These are phyloP conservation scores for Santalum album DNA, from an alignment of 164 flowering plant genomes.

Conservation along the genomic window DNA sequence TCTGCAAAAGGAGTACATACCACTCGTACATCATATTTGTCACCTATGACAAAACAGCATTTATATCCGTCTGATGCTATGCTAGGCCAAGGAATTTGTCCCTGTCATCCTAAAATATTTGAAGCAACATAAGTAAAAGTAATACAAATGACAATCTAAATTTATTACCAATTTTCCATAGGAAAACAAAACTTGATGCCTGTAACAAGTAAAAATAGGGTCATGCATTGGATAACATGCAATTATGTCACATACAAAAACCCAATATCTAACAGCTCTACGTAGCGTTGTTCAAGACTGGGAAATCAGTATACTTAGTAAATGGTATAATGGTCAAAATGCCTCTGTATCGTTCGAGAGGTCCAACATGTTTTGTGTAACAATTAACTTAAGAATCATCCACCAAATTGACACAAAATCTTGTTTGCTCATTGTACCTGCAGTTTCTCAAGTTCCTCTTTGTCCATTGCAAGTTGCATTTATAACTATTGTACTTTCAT, in stretches of 20 bases:
- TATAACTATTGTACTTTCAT: conserved; percentile 85
- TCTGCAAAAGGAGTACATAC: conserved; percentile 32
- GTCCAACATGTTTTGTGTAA: too few species aligned
- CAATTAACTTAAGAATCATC: too few species aligned
- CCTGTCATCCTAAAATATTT: conserved; percentile 65
- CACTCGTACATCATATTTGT: conserved; percentile 87
- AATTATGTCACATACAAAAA: too few species aligned
- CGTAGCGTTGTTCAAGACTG: too few species aligned
- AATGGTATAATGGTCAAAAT: too few species aligned
- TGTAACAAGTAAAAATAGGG: not conserved
- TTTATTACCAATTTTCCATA: not conserved
- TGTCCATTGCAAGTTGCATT: conserved; percentile 87
- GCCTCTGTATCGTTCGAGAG: too few species aligned
- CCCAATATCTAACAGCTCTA: too few species aligned
- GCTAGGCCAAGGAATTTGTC: conserved; percentile 79
- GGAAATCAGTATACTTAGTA: too few species aligned
- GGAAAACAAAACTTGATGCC: not conserved
- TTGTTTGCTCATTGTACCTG: conserved; percentile 33
- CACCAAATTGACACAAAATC: not conserved
- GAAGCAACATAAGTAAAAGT: conserved; percentile 8
- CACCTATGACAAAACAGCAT: conserved; percentile 77
- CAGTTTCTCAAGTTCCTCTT: conserved; percentile 70
- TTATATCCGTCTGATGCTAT: conserved; percentile 85
- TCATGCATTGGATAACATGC: too few species aligned
- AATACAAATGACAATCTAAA: not conserved